Percentiles rank a stretch among this genome's conserved stretches.
Conservation (phyloP, 192 early-diverging fungal genomes). For the Linnemannia elongata region DNA sequence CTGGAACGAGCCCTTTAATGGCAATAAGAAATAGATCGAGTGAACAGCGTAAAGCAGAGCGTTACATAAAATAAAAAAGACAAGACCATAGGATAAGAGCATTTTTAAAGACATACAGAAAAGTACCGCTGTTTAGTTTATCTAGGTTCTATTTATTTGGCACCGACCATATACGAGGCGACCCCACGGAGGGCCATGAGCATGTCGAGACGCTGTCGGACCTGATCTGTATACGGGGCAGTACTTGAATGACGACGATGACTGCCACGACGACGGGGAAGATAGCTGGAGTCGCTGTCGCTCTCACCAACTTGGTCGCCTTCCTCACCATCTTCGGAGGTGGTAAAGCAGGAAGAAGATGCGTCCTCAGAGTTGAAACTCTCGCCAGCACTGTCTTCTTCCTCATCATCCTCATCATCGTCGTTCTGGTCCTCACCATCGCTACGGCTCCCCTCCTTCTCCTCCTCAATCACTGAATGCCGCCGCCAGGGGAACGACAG, state of each 20-base stretch:
- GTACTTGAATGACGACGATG: not conserved
- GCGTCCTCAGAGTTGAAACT: not conserved
- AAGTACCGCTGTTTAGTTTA: not conserved
- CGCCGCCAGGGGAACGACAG: constrained; percentile 7
- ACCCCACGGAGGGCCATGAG: constrained; percentile 27
- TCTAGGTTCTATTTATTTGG: not conserved
- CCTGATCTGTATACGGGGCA: constrained; percentile 8
- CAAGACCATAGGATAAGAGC: not conserved
- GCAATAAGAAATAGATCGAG: not conserved
- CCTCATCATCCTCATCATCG: not conserved
- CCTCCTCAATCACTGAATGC: constrained; percentile 38
- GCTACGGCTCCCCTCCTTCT: constrained; percentile 11
- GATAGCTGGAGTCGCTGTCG: not conserved
- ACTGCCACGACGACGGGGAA: not conserved
- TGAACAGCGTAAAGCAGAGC: not conserved
- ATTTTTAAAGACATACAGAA: not conserved
- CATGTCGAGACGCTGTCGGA: constrained; percentile 13
- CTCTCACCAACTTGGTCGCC: not conserved
- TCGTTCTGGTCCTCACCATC: not conserved
- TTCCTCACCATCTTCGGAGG: not conserved
- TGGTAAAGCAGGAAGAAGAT: constrained; percentile 20
- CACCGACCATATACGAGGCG: constrained; percentile 8
- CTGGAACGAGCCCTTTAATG: constrained; percentile 31
- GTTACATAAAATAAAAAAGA: too few relatives aligned
- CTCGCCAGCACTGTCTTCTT: not conserved